These are phyloP conservation scores for Stephanocyclus meneghinianus DNA, from an alignment of 352 stramenopile species.

Conservation along the genomic window DNA sequence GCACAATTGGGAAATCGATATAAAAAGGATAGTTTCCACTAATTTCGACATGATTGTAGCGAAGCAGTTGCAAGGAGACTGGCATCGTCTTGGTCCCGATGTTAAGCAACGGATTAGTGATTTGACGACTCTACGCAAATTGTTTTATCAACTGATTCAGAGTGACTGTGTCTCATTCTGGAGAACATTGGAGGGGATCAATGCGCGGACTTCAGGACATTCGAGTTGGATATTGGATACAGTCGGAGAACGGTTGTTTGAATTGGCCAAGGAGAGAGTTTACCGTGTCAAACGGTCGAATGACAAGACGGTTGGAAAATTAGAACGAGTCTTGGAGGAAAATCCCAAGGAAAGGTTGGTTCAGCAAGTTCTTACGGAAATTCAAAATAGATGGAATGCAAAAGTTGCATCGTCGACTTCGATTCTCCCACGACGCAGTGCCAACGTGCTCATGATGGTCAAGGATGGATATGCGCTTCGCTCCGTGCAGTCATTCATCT, in stretches of 20 bases:
- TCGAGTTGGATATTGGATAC: constrained; percentile 94
- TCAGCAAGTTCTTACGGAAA: constrained; percentile 90
- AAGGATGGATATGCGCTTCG: constrained; percentile 70
- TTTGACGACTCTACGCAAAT: constrained; percentile 79
- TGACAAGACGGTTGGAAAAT: constrained; percentile 48
- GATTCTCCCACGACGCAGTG: constrained; percentile 12
- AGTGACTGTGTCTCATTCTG: constrained; percentile 97
- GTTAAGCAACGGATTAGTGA: constrained; percentile 92
- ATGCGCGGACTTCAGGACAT: constrained; percentile 85
- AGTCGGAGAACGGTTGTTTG: constrained; percentile 90
- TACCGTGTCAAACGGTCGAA: constrained; percentile 82
- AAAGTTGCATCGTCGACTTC: constrained; percentile 34
- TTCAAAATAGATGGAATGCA: constrained; percentile 72
- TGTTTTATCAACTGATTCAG: constrained; percentile 91
- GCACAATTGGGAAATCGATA: constrained; percentile 78
- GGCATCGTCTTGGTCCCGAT: constrained; percentile 90
- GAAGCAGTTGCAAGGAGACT: constrained; percentile 94
- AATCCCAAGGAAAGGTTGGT: constrained; percentile 95
- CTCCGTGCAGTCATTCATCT: constrained; percentile 59
- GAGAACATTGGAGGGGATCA: constrained; percentile 89
- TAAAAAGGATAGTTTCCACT: constrained; percentile 92
- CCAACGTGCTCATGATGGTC: constrained; percentile 71
- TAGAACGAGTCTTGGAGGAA: constrained; percentile 77
- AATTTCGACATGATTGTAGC: constrained; percentile 85
- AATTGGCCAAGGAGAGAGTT: constrained; percentile 89